phyloP scores from a whole-genome alignment of 805 yeast species.

The Cyberlindnera suaveolens region DNA sequence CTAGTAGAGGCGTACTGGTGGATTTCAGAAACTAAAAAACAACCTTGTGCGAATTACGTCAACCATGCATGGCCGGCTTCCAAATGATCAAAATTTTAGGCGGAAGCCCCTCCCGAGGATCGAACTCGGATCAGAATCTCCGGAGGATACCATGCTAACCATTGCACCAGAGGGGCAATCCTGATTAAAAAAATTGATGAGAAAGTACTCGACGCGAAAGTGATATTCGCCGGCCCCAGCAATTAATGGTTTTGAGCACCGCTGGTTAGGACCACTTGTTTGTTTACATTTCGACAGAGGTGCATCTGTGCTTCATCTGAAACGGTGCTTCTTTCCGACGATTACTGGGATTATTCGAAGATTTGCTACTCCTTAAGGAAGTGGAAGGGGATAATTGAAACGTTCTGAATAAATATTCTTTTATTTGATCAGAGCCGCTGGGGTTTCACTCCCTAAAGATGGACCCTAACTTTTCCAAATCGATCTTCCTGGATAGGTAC shows the following conservation, averaged over 20 bases:
- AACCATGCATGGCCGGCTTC: too few relatives aligned
- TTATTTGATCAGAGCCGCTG: too few relatives aligned
- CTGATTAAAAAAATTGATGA: constrained; percentile 1
- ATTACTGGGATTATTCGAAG: too few relatives aligned
- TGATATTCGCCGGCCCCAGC: too few relatives aligned
- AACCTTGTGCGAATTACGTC: too few relatives aligned
- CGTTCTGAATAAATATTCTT: too few relatives aligned
- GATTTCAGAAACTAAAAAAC: too few relatives aligned
- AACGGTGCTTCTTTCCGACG: too few relatives aligned
- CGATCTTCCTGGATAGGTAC: constrained; percentile 18
- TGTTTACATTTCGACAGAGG: not conserved
- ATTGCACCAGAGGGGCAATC: constrained; percentile 45
- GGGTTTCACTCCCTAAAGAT: not conserved
- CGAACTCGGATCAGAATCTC: constrained; percentile 51
- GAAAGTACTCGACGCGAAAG: not conserved
- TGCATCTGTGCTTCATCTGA: too few relatives aligned
- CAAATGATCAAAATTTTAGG: constrained; percentile 6
- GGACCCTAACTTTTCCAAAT: constrained; percentile 9
- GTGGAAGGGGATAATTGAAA: too few relatives aligned
- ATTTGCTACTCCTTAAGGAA: too few relatives aligned
- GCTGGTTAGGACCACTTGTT: not conserved
- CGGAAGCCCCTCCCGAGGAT: constrained; percentile 44
- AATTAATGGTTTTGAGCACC: not conserved
- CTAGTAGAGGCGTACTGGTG: too few relatives aligned
- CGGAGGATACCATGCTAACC: constrained; percentile 49